Percentiles rank a stretch among this genome's conserved stretches.
Conservation (phyloP, 176 grass and related monocot species). For the Oryza glumipatula region DNA sequence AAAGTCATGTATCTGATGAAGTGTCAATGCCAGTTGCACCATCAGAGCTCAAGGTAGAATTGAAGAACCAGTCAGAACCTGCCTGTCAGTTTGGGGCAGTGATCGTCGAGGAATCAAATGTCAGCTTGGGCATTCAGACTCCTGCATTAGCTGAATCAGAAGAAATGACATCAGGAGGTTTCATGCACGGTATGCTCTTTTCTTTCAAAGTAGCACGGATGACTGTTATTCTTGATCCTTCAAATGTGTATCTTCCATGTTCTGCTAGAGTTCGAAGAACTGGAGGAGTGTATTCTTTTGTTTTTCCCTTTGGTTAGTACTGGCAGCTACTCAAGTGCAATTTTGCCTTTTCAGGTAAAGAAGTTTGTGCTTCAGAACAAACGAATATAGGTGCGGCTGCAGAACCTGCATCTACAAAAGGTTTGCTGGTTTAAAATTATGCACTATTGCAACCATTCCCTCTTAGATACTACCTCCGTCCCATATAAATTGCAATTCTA, state of each 20-base stretch:
- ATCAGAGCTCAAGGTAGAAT: slow-evolving; percentile 17
- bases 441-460: neutral
- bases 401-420: slow-evolving; percentile 23
- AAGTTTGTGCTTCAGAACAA: slow-evolving; percentile 35
- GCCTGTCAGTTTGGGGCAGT: slow-evolving; percentile 4
- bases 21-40: slow-evolving; percentile 7
- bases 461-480: neutral
- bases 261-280: too few species aligned
- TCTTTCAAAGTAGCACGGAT: neutral
- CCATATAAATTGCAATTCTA: too few species aligned
- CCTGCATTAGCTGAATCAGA: slow-evolving; percentile 29
- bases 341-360: slow-evolving; percentile 38
- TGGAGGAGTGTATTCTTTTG: too few species aligned
- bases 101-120: slow-evolving; percentile 31
- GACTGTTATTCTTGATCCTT: slow-evolving; percentile 11
- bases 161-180: slow-evolving; percentile 18
- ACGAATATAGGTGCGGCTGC: neutral
- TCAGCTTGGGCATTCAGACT: slow-evolving; percentile 13
- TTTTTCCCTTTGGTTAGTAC: neutral
- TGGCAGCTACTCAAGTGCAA: slow-evolving; percentile 22
- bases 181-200: slow-evolving; percentile 5
- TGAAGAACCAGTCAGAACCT: slow-evolving; percentile 22
- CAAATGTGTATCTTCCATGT: too few species aligned
- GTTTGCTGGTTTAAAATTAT: slow-evolving; percentile 31
- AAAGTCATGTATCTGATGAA: slow-evolving; percentile 26